Evolutionary conservation across 495 filamentous ascomycete genomes (phyloP), one percentile per base, ranked within the genome.

Genomic region (Penicillium roqueforti): DNA sequence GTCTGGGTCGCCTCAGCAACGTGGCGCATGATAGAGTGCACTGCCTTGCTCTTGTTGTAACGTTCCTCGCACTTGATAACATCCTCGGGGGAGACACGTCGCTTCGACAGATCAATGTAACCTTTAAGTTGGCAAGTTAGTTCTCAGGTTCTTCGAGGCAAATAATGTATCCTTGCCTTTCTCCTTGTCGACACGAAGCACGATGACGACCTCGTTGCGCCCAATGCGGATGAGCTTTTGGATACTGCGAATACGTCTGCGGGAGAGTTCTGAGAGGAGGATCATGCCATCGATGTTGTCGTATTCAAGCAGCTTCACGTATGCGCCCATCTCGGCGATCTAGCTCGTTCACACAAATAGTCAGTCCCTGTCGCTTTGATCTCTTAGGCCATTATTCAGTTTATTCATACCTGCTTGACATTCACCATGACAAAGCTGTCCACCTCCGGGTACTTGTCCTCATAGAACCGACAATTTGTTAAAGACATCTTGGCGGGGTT

Each of bases 261-360:
- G 82, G 23, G 95, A 97, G 44, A 98, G 82, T 70, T 98, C 93
- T 61, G 88, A 93, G 56, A 98, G 87, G 44, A 98, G 80, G 58
- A 98, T 98, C 93, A 98, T 98, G 78, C 93, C 93, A 70, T 98
- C 93, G 72, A 98, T 98, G 76, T 97, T 95, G 71, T 97, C 93
- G 73, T 98, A 98, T 76, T 98, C 93, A 61, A 98, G 86, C 25
- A 98, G 85, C 77, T 98, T 98, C 67, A 98, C 93, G 69, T 98
- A 98, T 60, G 93, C 93, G 61, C 93, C 93, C 93, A 98, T 98
- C 71, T 98, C 93, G 69, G 93, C 93, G 69, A 98, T 98, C 90
- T 96, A 63, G 37, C 55, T 18, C 39, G 41, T 55, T 47, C 54
- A 51, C 31, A 40, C 32, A 48, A 19, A 19, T 45, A 48, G 47